A percentile compares a stretch with the other conserved stretches of the same genome.
Conservation (phyloP, 139 green algal species). For the Zygnema circumcarinatum region DNA sequence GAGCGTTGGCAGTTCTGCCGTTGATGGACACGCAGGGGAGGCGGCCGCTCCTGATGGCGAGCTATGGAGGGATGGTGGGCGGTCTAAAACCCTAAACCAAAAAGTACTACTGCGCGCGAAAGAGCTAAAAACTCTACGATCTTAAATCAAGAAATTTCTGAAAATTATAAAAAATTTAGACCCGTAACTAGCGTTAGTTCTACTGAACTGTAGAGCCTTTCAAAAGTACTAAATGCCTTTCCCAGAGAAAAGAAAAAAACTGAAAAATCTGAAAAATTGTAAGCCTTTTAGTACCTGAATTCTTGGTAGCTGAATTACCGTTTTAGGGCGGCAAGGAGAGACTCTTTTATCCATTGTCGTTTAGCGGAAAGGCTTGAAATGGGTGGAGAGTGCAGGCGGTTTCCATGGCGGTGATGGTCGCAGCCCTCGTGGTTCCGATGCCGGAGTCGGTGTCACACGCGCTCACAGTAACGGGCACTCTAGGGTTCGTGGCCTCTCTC, state of each 20-base stretch:
- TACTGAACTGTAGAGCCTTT: too few species aligned
- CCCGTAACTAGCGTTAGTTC: not conserved
- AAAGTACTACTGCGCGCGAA: not conserved
- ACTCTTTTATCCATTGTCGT: not conserved
- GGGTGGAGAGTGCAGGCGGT: slow-evolving; percentile 14
- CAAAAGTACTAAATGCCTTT: too few species aligned
- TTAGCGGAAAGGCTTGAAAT: not conserved
- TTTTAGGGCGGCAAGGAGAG: not conserved
- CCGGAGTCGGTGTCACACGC: not conserved
- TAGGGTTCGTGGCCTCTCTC: slow-evolving; percentile 67
- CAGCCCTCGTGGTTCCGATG: slow-evolving; percentile 73
- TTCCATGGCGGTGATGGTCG: slow-evolving; percentile 79
- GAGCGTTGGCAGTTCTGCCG: not conserved
- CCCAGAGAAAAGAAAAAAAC: too few species aligned
- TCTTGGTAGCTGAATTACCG: not conserved
- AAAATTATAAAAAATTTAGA: not conserved
- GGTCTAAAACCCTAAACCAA: not conserved
- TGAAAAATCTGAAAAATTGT: not conserved
- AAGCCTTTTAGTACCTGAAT: not conserved
- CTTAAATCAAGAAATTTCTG: not conserved
- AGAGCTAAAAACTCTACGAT: slow-evolving; percentile 11
- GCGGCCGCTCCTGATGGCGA: slow-evolving; percentile 72
- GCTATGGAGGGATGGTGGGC: slow-evolving; percentile 79
- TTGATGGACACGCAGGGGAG: slow-evolving; percentile 45
- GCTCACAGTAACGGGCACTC: slow-evolving; percentile 75